Evolutionary conservation across 768 basidiomycete species (phyloP).

Genomic region (Dacryopinax spathularia): DNA sequence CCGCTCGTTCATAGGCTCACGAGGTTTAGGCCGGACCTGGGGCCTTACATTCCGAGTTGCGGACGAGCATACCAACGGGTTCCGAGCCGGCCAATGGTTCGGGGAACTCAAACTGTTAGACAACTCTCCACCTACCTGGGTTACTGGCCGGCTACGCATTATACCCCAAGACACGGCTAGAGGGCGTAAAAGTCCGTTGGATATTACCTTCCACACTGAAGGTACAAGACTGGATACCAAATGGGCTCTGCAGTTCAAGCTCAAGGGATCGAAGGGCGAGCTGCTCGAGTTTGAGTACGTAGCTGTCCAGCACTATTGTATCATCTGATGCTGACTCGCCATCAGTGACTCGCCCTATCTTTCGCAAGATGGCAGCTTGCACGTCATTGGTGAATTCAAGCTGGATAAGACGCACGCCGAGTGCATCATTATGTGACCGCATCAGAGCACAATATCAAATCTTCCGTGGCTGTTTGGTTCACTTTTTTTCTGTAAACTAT

Average conservation of each 20-base stretch:
- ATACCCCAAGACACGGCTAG: background rate
- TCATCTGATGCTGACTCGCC: background rate
- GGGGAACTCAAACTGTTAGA: background rate
- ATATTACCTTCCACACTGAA: background rate
- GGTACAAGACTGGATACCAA: background rate
- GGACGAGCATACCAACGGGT: background rate
- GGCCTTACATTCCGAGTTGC: background rate
- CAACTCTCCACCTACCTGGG: background rate
- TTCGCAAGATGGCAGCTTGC: background rate
- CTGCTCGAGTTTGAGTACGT: background rate
- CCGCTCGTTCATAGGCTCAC: background rate
- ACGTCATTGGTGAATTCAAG: background rate
- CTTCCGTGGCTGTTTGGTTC: too few species aligned
- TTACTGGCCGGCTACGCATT: background rate
- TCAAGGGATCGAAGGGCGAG: background rate
- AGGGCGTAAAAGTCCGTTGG: background rate
- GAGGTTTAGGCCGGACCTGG: background rate
- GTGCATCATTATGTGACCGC: background rate
- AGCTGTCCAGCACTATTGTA: too few species aligned
- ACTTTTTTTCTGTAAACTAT: too few species aligned
- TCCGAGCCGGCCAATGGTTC: background rate
- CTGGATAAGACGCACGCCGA: conserved; percentile 1
- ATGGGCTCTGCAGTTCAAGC: background rate
- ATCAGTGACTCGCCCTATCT: background rate
- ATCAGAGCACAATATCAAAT: too few species aligned